Evolutionary conservation across 2,329 filamentous ascomycete species (phyloP).

Genomic region (Bisporella sp.): DNA sequence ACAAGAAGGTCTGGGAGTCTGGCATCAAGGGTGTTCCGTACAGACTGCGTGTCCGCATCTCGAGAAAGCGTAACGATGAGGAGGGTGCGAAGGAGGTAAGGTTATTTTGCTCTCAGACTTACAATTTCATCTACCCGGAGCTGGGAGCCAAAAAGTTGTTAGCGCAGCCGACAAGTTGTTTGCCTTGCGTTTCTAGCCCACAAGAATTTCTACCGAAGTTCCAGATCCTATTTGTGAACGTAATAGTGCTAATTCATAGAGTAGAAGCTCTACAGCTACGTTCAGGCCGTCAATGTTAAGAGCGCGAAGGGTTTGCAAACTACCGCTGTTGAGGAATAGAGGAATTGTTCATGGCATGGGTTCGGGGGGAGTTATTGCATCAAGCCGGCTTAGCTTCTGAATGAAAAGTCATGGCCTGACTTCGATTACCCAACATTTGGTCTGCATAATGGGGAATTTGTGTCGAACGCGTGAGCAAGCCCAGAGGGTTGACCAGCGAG

Average conservation of each 20-base stretch:
- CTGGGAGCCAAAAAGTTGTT: too few species aligned
- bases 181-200: too few species aligned
- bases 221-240: too few species aligned
- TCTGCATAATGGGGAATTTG: not conserved
- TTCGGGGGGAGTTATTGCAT: slow-evolving; percentile 24
- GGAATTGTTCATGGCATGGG: slow-evolving; percentile 17
- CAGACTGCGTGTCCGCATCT: slow-evolving; percentile 96
- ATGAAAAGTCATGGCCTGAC: slow-evolving; percentile 24
- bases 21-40: slow-evolving; percentile 98
- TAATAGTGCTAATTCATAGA: too few species aligned
- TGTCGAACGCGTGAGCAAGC: not conserved
- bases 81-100: slow-evolving; percentile 82
- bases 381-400: slow-evolving; percentile 25
- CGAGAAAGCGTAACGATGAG: slow-evolving; percentile 99
- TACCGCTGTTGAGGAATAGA: slow-evolving; percentile 71
- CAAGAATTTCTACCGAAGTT: too few species aligned
- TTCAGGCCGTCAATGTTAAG: slow-evolving; percentile 99
- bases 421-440: not conserved
- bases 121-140: too few species aligned
- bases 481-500: too few species aligned
- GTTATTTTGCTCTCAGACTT: too few species aligned
- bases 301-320: slow-evolving; percentile 97
- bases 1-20: slow-evolving; percentile 99
- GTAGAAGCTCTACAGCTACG: slow-evolving; percentile 94
- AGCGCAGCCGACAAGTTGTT: too few species aligned